Percentiles rank a stretch among this genome's conserved stretches.
Evolutionary conservation across 2,329 filamentous ascomycete species (phyloP).

Genomic region (Xylaria sp.): DNA sequence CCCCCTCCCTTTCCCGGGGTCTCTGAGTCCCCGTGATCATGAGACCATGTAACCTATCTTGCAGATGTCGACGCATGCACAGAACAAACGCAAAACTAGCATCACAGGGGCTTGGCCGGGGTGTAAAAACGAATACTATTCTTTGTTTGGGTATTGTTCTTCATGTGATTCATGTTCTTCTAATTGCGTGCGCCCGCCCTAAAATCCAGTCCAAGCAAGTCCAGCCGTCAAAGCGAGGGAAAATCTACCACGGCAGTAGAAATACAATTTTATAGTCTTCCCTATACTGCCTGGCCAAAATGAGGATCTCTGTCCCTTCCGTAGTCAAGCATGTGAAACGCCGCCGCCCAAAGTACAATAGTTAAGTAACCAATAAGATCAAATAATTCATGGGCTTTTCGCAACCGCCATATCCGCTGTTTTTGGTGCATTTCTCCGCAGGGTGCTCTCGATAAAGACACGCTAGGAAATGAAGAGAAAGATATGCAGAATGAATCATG

Average conservation of each 20-base stretch:
- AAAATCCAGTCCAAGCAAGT: conserved; percentile 15
- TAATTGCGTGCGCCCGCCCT: conserved; percentile 26
- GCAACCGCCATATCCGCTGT: conserved; percentile 7
- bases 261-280: conserved; percentile 16
- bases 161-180: conserved; percentile 17
- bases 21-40: conserved; percentile 31
- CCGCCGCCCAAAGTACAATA: conserved; percentile 24
- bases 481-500: conserved; percentile 14
- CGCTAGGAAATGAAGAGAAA: conserved; percentile 24
- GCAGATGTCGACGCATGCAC: conserved; percentile 37
- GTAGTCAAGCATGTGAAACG: conserved; percentile 24
- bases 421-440: conserved; percentile 8
- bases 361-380: conserved; percentile 14
- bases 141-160: conserved; percentile 19
- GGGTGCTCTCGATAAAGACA: conserved; percentile 7
- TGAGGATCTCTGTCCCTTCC: conserved; percentile 7
- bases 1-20: conserved; percentile 9
- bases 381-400: conserved; percentile 15
- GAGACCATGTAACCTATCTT: conserved; percentile 35
- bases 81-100: conserved; percentile 19
- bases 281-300: conserved; percentile 2
- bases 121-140: conserved; percentile 17
- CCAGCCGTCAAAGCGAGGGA: neutral
- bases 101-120: neutral
- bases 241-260: conserved; percentile 18